phyloP scores from a whole-genome alignment of 805 yeast genomes.

The Saturnispora quitensis region DNA sequence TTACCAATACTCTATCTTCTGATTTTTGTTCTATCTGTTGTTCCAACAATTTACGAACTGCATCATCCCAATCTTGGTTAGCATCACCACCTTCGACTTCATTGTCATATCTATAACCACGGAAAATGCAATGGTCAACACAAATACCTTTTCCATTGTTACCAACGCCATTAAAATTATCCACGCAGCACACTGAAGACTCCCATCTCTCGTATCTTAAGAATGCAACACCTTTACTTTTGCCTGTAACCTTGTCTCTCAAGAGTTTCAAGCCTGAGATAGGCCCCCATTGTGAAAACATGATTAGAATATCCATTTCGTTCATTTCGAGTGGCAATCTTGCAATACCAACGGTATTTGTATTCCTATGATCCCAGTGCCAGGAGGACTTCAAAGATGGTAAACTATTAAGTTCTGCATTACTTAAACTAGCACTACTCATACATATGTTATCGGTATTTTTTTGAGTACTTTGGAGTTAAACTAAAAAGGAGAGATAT shows the following conservation, averaged over 20 bases:
- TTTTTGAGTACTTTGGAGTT: not conserved
- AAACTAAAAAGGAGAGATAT: not conserved
- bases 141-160: not conserved
- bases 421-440: conserved; percentile 2
- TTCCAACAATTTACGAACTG: not conserved
- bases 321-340: conserved; percentile 53
- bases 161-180: conserved; percentile 64
- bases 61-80: conserved; percentile 8
- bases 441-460: not conserved
- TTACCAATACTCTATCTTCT: not conserved
- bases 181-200: conserved; percentile 78
- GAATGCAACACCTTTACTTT: conserved; percentile 69
- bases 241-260: conserved; percentile 57
- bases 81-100: conserved; percentile 6
- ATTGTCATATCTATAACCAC: conserved; percentile 6
- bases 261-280: conserved; percentile 69
- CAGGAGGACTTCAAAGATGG: conserved; percentile 53
- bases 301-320: conserved; percentile 66
- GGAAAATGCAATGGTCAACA: conserved; percentile 2
- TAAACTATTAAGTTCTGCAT: conserved; percentile 1
- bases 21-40: not conserved
- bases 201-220: conserved; percentile 75
- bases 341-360: conserved; percentile 74
- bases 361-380: conserved; percentile 77
- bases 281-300: conserved; percentile 84